Conservation (phyloP, 2,329 filamentous ascomycete species). For the Lojkania enalia region DNA sequence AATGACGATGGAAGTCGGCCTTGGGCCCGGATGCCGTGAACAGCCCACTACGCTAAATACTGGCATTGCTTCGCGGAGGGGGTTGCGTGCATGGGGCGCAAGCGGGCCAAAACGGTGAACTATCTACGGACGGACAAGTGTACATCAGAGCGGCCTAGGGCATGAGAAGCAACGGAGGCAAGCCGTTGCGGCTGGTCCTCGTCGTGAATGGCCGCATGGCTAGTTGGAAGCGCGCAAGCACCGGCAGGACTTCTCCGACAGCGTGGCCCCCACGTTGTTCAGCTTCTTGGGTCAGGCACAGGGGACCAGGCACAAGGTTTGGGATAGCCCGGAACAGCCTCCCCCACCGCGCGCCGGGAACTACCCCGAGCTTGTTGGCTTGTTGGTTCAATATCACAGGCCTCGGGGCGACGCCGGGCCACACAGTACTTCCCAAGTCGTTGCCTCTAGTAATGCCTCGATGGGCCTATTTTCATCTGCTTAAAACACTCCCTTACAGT, state of each 20-base stretch:
- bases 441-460: no score
- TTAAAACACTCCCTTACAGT: no score
- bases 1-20: constrained; percentile 1
- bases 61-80: not conserved
- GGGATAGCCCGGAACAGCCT: no score
- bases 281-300: not conserved
- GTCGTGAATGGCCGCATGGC: no score
- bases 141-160: not conserved
- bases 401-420: no score
- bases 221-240: not conserved
- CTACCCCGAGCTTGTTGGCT: no score
- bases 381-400: no score
- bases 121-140: not conserved
- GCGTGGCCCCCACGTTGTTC: not conserved
- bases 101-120: not conserved
- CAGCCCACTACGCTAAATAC: constrained; percentile 3
- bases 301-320: no score
- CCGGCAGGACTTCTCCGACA: not conserved
- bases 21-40: no score
- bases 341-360: no score
- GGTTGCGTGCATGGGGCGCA: not conserved
- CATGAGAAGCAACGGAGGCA: not conserved
- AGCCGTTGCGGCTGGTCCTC: not conserved
- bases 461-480: no score
- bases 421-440: no score